Evolutionary conservation across 805 yeast genomes (phyloP), one percentile per base, ranked within the genome.

Genomic region (Hanseniaspora clermontiae): DNA sequence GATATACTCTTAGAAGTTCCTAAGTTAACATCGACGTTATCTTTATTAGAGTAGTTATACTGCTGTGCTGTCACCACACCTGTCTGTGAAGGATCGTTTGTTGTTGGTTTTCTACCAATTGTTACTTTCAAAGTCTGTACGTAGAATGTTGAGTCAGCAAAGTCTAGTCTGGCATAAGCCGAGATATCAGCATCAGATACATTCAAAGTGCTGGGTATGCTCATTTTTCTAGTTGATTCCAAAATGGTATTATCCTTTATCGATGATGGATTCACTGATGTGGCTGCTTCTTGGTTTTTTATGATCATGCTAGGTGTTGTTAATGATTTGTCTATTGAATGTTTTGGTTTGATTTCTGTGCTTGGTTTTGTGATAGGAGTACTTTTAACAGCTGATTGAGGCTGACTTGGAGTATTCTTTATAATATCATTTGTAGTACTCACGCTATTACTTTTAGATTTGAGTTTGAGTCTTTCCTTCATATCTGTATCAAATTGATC

Each of bases 101-200:
- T 37, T 17, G 40, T 47, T 37, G 55, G 55, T 58, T 87, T 78
- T 62, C 98, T 77, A n/a, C 98, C 98, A 46, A 93, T 73, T 9
- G 91, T 78, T 1, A 91, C 96, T 68, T 93, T 97, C 65, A 93
- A 75, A 1, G 98, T 93, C 70, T 93, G 98, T 11, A 93, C 96
- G 63, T 91, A 93, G 66, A 93, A 93, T 2, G 96, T 90, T 67
- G 85, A 91, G 60, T 87, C 81, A 59, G 87, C 96, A 68, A 93
- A 93, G 67, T 93, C 97, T 42, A 93, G 72, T 62, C 89, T 73
- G 1, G 93, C 93, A 67, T 74, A 74, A 1, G 77, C 78, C 4
- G 74, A 70, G 10, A 74, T 75, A 47, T 73, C 72, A 4, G 77
- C 36, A 37, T 42, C 52, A 14, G 38, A 29, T 8, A 29, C 37